Conservation (phyloP, 306 rosid genomes). For the Mimosa bimucronata region DNA sequence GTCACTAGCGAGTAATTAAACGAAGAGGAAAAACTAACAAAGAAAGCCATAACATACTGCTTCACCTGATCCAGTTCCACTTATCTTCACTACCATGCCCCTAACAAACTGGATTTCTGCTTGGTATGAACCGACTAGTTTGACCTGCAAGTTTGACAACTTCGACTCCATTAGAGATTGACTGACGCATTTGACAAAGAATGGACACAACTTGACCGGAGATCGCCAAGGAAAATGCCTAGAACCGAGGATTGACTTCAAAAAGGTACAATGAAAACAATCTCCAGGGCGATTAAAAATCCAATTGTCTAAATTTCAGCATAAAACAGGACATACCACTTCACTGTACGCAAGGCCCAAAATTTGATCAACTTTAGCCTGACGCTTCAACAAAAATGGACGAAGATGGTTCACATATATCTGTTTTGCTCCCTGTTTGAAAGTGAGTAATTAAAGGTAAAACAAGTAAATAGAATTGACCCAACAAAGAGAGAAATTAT, state of each 20-base stretch:
- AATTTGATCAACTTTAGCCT: conserved; percentile 63
- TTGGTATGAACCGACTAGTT: conserved; percentile 60
- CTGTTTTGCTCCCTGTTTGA: conserved; percentile 76
- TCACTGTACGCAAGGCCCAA: conserved; percentile 63
- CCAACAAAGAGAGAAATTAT: conserved; percentile 21
- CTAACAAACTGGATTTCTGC: conserved; percentile 62
- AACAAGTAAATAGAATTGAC: conserved; percentile 4
- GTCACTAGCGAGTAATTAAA: conserved; percentile 8
- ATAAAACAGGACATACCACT: conserved; percentile 56
- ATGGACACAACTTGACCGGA: not conserved
- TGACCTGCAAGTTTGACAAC: conserved; percentile 54
- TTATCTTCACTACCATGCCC: conserved; percentile 49
- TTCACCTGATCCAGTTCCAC: conserved; percentile 73
- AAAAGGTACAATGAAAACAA: conserved; percentile 20
- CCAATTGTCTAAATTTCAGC: conserved; percentile 1
- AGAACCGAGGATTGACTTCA: conserved; percentile 18
- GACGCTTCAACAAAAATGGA: conserved; percentile 78
- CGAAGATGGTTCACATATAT: conserved; percentile 70
- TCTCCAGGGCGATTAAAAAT: not conserved
- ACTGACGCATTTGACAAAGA: not conserved
- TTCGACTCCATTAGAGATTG: conserved; percentile 6
- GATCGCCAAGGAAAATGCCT: conserved; percentile 1
- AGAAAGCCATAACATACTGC: conserved; percentile 18
- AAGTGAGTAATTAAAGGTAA: conserved; percentile 33
- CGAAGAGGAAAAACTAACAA: not conserved